Base-by-base conservation (phyloP, 2,329 filamentous ascomycete species). In the Talaromyces sp. region DNA sequence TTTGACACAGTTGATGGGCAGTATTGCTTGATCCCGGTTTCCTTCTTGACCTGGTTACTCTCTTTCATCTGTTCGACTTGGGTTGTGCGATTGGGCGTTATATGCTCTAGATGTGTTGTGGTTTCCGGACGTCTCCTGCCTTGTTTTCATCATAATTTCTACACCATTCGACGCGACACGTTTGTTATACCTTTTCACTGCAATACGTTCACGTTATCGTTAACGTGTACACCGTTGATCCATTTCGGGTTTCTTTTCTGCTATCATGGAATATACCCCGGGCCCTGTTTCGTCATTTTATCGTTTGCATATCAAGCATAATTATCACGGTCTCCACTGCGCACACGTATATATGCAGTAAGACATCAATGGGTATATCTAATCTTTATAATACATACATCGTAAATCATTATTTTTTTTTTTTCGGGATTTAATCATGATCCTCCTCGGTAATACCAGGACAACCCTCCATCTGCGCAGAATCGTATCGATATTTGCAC, bases 381-480 rank as follows among this genome's bases (percentile, higher is more conserved):
- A 54, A 21, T 28, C 18, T 52, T n/a, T 54, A 54, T 54, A 35
- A 50, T 37, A 54, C 28, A 54, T 54, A 23, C 28, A 54, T 54
- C 50, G 35, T 54, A 21, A 37, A 5, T 33, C 23, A 21, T 62
- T 9, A 31, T 37, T 9, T 40, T 3, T 3, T 42, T 4, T 21
- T 12, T 9, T 3, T 12, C 5, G 21, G 9, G 59, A 42, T 16
- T 52, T 44, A 88, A 68, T 86, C 86, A 72, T 88, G 86, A 69
- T 97, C 93, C 71, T 96, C 92, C 76, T 97, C 95, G 0, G 87
- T 90, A 39, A 88, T 62, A 0, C 95, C 95, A 0, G 95, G 93
- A 80, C 95, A 99, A 0, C 91, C 93, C 12, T 95, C 91, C 88
- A 97, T 88, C 70, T 92, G 87, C 0, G 69, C 68, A 18, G 73